Evolutionary conservation across 768 basidiomycete genomes (phyloP).

Genomic region (Lactarius akahatsu): DNA sequence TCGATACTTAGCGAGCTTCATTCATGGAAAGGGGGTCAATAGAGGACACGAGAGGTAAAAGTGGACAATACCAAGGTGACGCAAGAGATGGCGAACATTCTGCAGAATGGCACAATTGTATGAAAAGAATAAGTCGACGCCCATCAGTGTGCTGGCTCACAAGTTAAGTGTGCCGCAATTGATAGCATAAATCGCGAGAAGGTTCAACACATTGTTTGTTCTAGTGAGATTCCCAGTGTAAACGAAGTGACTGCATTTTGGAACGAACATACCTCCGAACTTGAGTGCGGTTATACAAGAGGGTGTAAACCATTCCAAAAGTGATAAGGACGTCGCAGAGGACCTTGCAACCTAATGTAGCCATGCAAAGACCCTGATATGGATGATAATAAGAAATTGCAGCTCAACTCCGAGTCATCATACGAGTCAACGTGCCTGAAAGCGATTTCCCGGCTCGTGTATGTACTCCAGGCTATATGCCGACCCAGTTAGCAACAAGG

Average conservation of each 20-base stretch:
- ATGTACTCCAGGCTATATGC: neutral
- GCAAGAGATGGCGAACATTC: neutral
- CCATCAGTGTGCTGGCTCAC: neutral
- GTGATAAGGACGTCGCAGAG: slow-evolving; percentile 8
- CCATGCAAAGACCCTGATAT: neutral
- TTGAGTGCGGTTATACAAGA: slow-evolving; percentile 2
- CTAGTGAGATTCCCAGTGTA: neutral
- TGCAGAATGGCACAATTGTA: neutral
- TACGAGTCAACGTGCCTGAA: neutral
- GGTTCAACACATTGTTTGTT: neutral
- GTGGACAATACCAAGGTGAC: neutral
- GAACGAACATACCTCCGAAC: neutral
- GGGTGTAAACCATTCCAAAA: slow-evolving; percentile 6
- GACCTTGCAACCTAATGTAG: slow-evolving; percentile 1
- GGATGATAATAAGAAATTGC: neutral
- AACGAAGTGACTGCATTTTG: neutral
- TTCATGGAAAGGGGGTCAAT: neutral
- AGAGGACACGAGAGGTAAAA: neutral
- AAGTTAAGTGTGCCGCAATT: slow-evolving; percentile 10
- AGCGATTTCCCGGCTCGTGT: neutral
- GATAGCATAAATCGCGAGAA: slow-evolving; percentile 3
- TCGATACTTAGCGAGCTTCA: neutral
- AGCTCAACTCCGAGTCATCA: neutral
- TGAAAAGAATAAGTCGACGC: neutral
- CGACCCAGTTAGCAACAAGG: neutral